Evolutionary conservation across 306 rosid genomes (phyloP), one percentile per base, ranked within the genome.

Genomic region (Quercus rubra): DNA sequence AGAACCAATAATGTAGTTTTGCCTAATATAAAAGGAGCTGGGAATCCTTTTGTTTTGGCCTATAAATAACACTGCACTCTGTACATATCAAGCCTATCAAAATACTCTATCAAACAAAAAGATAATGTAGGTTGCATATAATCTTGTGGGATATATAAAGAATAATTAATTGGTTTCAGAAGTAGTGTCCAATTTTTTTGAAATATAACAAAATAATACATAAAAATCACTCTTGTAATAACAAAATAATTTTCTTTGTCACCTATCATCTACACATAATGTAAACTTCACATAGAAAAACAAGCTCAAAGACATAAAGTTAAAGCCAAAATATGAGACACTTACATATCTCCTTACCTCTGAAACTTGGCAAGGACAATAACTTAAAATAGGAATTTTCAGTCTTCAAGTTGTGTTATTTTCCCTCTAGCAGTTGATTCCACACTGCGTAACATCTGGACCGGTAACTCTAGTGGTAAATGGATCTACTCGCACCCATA

Each of bases 401-500:
- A 78, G 58, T 56, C 74, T 73, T 77, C 79, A 57, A 81, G 38
- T 19, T 20, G 19, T 70, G 54, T 11, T 3, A 11, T 55, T 15
- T 23, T 79, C 46, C 23, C 59, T 81, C 87, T 91, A 95, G 88
- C 98, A 95, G 92, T 95, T 95, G 87, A 95, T 93, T 79, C 99
- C 99, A 90, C 99, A 95, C 74, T 15, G 74, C 86, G 91, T 90
- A 3, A 87, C 74, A 30, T 92, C 89, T 10, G 99, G 99, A n/a
- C 99, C 99, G 1, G 90, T 92, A 73, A 95, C 97, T 55, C 91
- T 76, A 6, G 98, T 95, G 18, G 90, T 91, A 76, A 95, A 95
- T 1, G 99, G 99, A 64, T 95, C 97, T 1, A 95, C 59, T 54
- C 98, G 71, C 67, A 95, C 98, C 99, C 99, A 95, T 27, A 95